Evolutionary conservation across 2,329 filamentous ascomycete species (phyloP), one percentile per base, ranked within the genome.

Genomic region (Verticillium klebahnii): DNA sequence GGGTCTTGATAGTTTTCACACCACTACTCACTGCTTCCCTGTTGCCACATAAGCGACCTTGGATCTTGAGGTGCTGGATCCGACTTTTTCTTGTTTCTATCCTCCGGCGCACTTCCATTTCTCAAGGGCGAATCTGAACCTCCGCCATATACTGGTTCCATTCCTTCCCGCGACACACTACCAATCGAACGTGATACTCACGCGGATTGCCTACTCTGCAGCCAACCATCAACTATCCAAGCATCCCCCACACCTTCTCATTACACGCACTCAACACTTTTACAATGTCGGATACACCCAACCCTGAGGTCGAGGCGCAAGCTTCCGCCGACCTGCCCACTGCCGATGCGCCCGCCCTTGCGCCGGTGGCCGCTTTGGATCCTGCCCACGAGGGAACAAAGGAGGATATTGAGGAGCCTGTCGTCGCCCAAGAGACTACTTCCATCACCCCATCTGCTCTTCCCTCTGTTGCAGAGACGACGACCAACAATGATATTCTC

Each of bases 401-500:
- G 45, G 19, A 12, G 11, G 19, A 8, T 14, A 25, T 50, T 14
- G 45, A 23, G 17, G 45, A 50, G 19, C 45, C 45, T n/a, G 19
- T 8, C 9, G 45, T 23, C 5, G 45, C 45, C 8, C n/a, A 25
- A 50, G 45, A 50, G 45, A n/a, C 19, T n/a, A 5, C 45, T 12
- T 9, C 45, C 8, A 23, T n/a, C 19, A 4, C 54, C 6, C 5
- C 25, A 7, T 17, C 54, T 4, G 15, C 25, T 32, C 25, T 31
- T 1, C 25, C 54, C 5, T 32, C 54, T n/a, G 23, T 14, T 29
- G 19, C 19, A 14, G n/a, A 17, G 39, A 23, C 23, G 19, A 5
- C 40, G n/a, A n/a, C 29, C 19, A 32, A n/a, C 31, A 32, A 11
- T 12, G 80, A 82, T 63, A 65, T 79, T 39, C 65, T 75, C 2